phyloP scores from a whole-genome alignment of 2,329 filamentous ascomycete species.

The Fusarium scirpi region DNA sequence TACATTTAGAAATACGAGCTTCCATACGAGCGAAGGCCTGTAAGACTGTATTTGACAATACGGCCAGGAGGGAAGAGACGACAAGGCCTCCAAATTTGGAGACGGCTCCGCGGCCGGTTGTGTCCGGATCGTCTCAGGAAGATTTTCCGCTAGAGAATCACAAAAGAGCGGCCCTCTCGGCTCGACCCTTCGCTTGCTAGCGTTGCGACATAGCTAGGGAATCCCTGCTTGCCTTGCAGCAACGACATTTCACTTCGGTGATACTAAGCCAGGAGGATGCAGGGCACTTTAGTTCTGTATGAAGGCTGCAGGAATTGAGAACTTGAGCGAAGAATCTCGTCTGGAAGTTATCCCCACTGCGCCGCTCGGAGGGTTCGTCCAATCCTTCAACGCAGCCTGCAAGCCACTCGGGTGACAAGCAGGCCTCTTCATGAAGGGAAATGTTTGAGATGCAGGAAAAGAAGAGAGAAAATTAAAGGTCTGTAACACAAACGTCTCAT shows the following conservation, averaged over 20 bases:
- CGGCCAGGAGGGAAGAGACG: rapidly evolving
- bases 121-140: slow-evolving; percentile 1
- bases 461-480: not conserved
- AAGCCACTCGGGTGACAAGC: not conserved
- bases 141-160: not conserved
- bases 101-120: not conserved
- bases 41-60: not conserved
- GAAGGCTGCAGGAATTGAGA: not conserved
- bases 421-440: too few relatives aligned
- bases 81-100: not conserved
- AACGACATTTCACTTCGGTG: not conserved
- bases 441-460: not conserved
- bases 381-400: not conserved
- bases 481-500: slow-evolving; percentile 9
- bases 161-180: not conserved
- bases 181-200: slow-evolving; percentile 8
- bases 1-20: not conserved
- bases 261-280: not conserved
- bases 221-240: not conserved
- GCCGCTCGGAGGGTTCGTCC: not conserved
- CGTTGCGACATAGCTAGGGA: not conserved
- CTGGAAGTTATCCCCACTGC: not conserved
- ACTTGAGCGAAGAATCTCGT: not conserved
- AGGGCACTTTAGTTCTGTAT: rapidly evolving
- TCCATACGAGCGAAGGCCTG: rapidly evolving